These are phyloP conservation scores for Phylloporus sp. DNA, from an alignment of 1,284 basidiomycete species.

Conservation along the genomic window DNA sequence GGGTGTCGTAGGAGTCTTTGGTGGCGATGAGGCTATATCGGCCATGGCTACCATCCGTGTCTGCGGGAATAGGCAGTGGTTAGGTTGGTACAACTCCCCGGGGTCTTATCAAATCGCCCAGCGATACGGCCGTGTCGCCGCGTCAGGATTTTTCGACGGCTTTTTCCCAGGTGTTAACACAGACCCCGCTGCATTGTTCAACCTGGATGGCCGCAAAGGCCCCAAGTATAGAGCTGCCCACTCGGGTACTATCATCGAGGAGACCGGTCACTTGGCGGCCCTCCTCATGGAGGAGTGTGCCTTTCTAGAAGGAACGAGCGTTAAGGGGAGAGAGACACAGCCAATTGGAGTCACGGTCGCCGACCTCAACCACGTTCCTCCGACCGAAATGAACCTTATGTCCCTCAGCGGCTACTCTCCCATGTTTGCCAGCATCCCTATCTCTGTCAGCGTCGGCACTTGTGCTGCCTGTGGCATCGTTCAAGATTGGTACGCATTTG, in stretches of 20 bases:
- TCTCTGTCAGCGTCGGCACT: constrained; percentile 34
- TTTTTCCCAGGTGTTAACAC: constrained; percentile 40
- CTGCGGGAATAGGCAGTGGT: constrained; percentile 36
- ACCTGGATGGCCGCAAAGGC: constrained; percentile 36
- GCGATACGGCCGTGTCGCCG: constrained; percentile 35
- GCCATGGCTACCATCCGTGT: constrained; percentile 46
- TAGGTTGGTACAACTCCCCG: constrained; percentile 24
- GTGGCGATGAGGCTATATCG: constrained; percentile 30
- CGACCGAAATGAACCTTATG: constrained; percentile 23
- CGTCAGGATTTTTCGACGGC: constrained; percentile 38
- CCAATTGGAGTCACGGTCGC: constrained; percentile 35
- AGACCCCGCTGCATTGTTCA: constrained; percentile 38
- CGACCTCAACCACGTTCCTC: constrained; percentile 29
- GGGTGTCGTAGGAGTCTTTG: constrained; percentile 34
- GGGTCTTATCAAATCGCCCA: constrained; percentile 43
- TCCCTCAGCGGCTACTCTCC: constrained; percentile 31
- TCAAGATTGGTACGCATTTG: constrained; percentile 39
- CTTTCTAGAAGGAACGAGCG: constrained; percentile 9
- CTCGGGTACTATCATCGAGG: constrained; percentile 35
- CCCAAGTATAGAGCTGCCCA: constrained; percentile 36
- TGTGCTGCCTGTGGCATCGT: constrained; percentile 34
- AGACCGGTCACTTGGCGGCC: too few species aligned
- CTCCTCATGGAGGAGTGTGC: constrained; percentile 18
- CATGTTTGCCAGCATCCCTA: constrained; percentile 36
- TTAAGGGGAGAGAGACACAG: constrained; percentile 35